Evolutionary conservation across 169 alveolate species (phyloP).

Genomic region (Theileria orientalis): DNA sequence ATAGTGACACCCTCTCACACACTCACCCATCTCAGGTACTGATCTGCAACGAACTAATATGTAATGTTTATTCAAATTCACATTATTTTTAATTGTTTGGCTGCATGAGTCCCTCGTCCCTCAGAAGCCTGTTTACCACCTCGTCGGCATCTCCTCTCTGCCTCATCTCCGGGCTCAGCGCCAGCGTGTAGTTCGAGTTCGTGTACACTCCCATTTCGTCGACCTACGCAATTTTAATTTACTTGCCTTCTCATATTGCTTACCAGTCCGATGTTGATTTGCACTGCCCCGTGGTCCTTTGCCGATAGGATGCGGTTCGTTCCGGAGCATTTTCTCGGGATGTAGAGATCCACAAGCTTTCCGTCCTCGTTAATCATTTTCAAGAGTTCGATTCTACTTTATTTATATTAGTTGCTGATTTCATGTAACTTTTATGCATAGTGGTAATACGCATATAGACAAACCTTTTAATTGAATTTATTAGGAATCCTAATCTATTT

Average conservation of each 20-base stretch:
- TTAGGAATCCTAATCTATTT: background rate
- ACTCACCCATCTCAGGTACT: background rate
- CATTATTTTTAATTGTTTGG: slow-evolving; percentile 67
- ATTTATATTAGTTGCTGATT: slow-evolving; percentile 38
- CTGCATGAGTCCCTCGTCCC: slow-evolving; percentile 84
- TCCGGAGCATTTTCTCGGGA: slow-evolving; percentile 94
- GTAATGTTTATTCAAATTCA: too few species aligned
- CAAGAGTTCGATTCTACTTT: slow-evolving; percentile 7
- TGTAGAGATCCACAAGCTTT: slow-evolving; percentile 90
- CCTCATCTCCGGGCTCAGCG: slow-evolving; percentile 89
- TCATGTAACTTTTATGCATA: too few species aligned
- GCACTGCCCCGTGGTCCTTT: slow-evolving; percentile 93
- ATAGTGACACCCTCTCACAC: background rate
- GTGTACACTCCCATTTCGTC: slow-evolving; percentile 85
- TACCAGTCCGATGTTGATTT: slow-evolving; percentile 89
- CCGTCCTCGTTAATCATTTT: slow-evolving; percentile 88
- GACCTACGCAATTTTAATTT: slow-evolving; percentile 72
- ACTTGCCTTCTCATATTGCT: slow-evolving; percentile 21
- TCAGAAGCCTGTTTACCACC: slow-evolving; percentile 88
- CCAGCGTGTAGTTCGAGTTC: slow-evolving; percentile 83
- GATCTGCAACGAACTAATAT: too few species aligned
- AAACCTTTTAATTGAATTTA: too few species aligned
- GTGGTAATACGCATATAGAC: slow-evolving; percentile 32
- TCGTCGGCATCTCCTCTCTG: slow-evolving; percentile 91
- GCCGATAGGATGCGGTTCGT: slow-evolving; percentile 88